A percentile compares a stretch with the other conserved stretches of the same genome.
Conservation (phyloP, 768 basidiomycete species). For the Lentinula edodes region DNA sequence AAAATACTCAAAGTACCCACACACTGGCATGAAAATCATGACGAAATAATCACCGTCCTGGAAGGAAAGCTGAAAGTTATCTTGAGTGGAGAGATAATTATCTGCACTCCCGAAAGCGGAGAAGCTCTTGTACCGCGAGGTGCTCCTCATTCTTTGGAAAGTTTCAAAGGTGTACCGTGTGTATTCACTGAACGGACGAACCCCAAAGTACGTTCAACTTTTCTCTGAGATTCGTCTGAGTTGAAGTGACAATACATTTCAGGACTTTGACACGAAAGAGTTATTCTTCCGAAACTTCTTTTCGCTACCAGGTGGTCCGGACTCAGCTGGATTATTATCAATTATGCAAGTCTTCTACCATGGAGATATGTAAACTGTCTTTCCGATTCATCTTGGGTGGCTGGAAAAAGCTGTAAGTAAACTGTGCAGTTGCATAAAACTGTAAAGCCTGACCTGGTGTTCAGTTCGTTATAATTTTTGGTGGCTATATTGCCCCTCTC, state of each 20-base stretch:
- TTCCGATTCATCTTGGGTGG: conserved; percentile 1
- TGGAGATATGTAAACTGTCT: neutral
- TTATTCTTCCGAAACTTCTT: conserved; percentile 4
- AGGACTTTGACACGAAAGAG: neutral
- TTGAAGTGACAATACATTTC: too few relatives aligned
- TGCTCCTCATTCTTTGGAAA: conserved; percentile 20
- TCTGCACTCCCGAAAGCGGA: conserved; percentile 24
- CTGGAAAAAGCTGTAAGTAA: conserved; percentile 2
- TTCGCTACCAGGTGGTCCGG: neutral
- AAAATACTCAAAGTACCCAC: conserved; percentile 22
- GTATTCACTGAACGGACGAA: conserved; percentile 7
- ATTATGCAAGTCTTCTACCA: conserved; percentile 5
- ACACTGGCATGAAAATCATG: conserved; percentile 30
- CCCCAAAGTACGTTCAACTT: neutral
- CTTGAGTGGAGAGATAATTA: conserved; percentile 14
- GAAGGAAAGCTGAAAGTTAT: conserved; percentile 24
- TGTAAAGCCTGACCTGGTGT: too few relatives aligned
- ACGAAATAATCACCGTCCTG: conserved; percentile 24
- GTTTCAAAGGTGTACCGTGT: conserved; percentile 20
- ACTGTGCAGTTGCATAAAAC: too few relatives aligned
- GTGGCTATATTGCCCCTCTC: neutral
- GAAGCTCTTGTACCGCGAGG: conserved; percentile 24
- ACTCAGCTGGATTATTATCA: neutral
- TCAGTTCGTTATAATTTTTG: neutral
- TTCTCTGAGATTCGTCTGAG: too few relatives aligned